Evolutionary conservation across 345 rosid species (phyloP).

Genomic region (Limnanthes douglasii): DNA sequence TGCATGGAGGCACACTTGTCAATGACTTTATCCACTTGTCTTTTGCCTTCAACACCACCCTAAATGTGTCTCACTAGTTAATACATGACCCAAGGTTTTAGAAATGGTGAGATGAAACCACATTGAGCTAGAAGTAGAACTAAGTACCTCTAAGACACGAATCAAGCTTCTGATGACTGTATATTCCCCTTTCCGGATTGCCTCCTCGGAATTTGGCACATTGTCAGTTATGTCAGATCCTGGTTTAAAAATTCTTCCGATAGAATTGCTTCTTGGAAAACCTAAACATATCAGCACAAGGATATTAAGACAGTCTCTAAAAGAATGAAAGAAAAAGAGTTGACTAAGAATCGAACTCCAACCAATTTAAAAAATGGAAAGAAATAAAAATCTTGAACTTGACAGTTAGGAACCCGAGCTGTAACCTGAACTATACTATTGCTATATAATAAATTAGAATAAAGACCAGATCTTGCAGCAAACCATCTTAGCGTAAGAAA

Average conservation of each 20-base stretch:
- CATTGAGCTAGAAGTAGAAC: not conserved
- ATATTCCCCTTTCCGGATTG: slow-evolving; percentile 89
- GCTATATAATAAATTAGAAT: too few species aligned
- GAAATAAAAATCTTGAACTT: too few species aligned
- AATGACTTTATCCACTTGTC: slow-evolving; percentile 92
- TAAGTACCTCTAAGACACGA: slow-evolving; percentile 82
- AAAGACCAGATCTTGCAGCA: too few species aligned
- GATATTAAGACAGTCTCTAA: too few species aligned
- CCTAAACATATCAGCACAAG: slow-evolving; percentile 27
- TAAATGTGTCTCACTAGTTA: slow-evolving; percentile 14
- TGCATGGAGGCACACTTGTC: slow-evolving; percentile 99
- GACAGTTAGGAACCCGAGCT: too few species aligned
- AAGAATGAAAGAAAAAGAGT: too few species aligned
- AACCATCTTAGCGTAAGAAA: too few species aligned
- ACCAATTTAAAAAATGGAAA: too few species aligned
- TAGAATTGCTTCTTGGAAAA: slow-evolving; percentile 64
- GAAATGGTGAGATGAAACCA: slow-evolving; percentile 9
- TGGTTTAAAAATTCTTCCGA: slow-evolving; percentile 62
- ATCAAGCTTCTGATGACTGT: slow-evolving; percentile 83
- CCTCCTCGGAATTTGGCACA: slow-evolving; percentile 81
- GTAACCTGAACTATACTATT: too few species aligned
- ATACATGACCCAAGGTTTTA: slow-evolving; percentile 9
- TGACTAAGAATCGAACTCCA: too few species aligned
- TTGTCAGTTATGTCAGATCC: slow-evolving; percentile 42
- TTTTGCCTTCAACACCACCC: slow-evolving; percentile 99